Evolutionary conservation across 2,329 filamentous ascomycete genomes (phyloP), one percentile per base, ranked within the genome.

Genomic region (Ophiobolus disseminans): DNA sequence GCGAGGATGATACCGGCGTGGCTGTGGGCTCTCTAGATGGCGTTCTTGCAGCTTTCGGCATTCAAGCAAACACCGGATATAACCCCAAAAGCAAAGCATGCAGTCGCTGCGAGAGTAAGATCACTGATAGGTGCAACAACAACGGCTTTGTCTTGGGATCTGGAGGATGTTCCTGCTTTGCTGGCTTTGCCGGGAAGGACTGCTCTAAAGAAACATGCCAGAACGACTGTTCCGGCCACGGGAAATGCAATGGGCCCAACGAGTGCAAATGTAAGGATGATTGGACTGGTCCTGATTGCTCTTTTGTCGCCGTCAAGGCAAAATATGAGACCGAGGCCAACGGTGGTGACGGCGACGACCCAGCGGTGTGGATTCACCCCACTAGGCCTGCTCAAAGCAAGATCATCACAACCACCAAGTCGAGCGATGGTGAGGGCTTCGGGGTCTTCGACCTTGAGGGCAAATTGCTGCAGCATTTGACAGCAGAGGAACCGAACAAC

Each of bases 381-480:
- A 65, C 52, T 1, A 45, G 70, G 0, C 69, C 70, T 0, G 70
- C 73, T 0, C 61, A 75, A 37, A 82, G 80, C 4, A 78, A 73
- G 14, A 76, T 83, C 25, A 76, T 83, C 22, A 81, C 78, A 0
- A 82, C 80, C 0, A 80, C 77, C 10, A 82, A 82, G 55, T 81
- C 78, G 1, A 72, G 76, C 4, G 60, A 71, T 1, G 79, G 79
- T 1, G 75, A 79, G 5, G 80, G 81, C 0, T 71, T 83, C 4
- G 75, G 69, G 0, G 77, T 82, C 0, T 82, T 80, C 25, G 76
- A 82, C 44, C 61, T 82, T 1, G 64, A 69, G 7, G 80, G 81
- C 0, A 80, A 77, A 20, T 63, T 78, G 2, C 48, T 82, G 0
- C 79, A 82, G 56, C 71, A 73, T 3, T 66, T 80, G 5, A 48